A percentile compares a stretch with the other conserved stretches of the same genome.
Evolutionary conservation across 352 stramenopile genomes (phyloP).

Genomic region (Phytophthora constricta): DNA sequence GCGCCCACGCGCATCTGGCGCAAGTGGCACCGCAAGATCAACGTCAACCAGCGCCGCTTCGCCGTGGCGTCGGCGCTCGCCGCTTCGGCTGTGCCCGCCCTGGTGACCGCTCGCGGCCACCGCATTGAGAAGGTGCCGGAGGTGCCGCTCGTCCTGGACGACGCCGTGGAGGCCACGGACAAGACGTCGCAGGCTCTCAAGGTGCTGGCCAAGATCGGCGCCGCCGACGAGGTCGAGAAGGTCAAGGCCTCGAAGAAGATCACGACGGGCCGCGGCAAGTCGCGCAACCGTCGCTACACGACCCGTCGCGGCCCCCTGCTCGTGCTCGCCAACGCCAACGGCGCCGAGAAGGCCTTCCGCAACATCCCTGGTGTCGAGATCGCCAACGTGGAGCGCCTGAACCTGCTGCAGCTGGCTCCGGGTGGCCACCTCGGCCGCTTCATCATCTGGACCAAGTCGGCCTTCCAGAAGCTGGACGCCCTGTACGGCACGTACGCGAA

Average conservation of each 20-base stretch:
- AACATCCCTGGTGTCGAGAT: slow-evolving; percentile 99
- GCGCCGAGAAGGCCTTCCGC: slow-evolving; percentile 95
- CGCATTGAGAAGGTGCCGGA: slow-evolving; percentile 97
- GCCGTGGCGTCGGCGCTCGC: slow-evolving; percentile 97
- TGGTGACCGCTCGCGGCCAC: slow-evolving; percentile 99
- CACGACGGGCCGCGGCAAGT: slow-evolving; percentile 98
- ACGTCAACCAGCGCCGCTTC: slow-evolving; percentile 98
- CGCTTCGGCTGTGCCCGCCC: slow-evolving; percentile 95
- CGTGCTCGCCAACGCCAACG: slow-evolving; percentile 95
- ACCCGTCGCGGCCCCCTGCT: slow-evolving; percentile 96
- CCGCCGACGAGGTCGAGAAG: slow-evolving; percentile 96
- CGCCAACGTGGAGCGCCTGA: slow-evolving; percentile 96
- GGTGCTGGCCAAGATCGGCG: slow-evolving; percentile 94
- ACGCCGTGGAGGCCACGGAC: slow-evolving; percentile 90
- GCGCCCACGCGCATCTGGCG: slow-evolving; percentile 99
- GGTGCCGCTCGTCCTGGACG: slow-evolving; percentile 97
- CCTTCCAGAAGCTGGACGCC: slow-evolving; percentile 96
- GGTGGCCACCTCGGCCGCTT: slow-evolving; percentile 99
- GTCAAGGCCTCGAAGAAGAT: slow-evolving; percentile 98
- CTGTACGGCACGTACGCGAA: slow-evolving; percentile 96
- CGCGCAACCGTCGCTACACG: slow-evolving; percentile 97
- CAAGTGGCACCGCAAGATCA: slow-evolving; percentile 99
- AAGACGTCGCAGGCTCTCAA: slow-evolving; percentile 97
- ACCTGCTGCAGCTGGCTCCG: slow-evolving; percentile 97
- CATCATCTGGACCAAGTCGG: slow-evolving; percentile 98